phyloP scores from a whole-genome alignment of 371 early-diverging fungal species.

The Caulochytrium protostelioides region DNA sequence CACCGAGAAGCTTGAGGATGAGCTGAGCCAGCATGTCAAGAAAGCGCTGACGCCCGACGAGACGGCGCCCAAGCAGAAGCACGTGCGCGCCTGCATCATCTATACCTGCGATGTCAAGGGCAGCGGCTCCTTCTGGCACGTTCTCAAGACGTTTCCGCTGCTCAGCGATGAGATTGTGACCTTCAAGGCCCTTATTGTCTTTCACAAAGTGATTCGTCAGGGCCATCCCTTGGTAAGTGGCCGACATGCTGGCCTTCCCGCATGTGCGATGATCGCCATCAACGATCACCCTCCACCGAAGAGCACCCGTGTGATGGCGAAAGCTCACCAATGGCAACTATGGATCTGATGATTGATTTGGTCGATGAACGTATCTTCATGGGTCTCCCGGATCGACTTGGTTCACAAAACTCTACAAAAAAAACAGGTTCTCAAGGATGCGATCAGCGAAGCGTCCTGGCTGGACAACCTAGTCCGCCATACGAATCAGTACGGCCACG shows the following conservation, averaged over 20 bases:
- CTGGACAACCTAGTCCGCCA: constrained; percentile 10
- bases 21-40: constrained; percentile 62
- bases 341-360: no score
- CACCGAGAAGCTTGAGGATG: constrained; percentile 59
- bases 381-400: no score
- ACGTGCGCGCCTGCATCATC: constrained; percentile 68
- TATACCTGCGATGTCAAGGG: constrained; percentile 88
- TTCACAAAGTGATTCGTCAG: constrained; percentile 85
- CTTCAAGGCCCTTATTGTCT: constrained; percentile 81
- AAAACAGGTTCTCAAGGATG: constrained; percentile 14
- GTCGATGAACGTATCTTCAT: no score
- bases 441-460: constrained; percentile 13
- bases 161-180: constrained; percentile 76
- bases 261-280: no score
- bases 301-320: no score
- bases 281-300: no score
- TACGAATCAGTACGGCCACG: background rate
- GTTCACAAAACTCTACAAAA: background rate
- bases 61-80: constrained; percentile 91
- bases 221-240: constrained; percentile 48
- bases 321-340: no score
- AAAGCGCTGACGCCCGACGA: constrained; percentile 80
- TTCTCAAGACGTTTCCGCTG: constrained; percentile 62
- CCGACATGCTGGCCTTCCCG: no score
- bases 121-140: constrained; percentile 65